phyloP scores from a whole-genome alignment of 257 asterid genomes.

The Penstemon barbatus region DNA sequence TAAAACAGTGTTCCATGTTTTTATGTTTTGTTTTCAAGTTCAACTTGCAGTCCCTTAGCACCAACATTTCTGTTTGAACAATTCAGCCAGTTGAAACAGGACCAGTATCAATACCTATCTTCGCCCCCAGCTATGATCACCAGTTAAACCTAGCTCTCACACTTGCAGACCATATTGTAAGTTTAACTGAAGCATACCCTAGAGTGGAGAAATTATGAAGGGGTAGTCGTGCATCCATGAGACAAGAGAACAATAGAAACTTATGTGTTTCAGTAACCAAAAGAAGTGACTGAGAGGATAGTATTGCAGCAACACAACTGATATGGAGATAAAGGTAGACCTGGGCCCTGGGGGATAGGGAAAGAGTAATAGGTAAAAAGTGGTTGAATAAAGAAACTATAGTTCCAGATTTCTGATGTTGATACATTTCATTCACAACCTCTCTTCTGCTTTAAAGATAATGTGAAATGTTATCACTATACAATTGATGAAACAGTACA shows the following conservation, averaged over 20 bases:
- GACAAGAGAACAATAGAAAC: no score
- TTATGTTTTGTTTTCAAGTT: no score
- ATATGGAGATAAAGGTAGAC: not conserved
- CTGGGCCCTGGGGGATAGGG: conserved; percentile 6
- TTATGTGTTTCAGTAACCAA: conserved; percentile 13
- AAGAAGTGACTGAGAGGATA: not conserved
- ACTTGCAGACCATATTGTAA: not conserved
- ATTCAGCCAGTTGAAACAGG: no score
- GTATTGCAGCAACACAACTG: not conserved
- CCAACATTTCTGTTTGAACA: no score
- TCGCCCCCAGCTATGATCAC: not conserved
- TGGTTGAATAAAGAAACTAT: conserved; percentile 10
- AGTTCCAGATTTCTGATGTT: not conserved
- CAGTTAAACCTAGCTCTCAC: not conserved
- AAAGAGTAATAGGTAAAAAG: not conserved
- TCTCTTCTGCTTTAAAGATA: not conserved
- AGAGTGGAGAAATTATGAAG: not conserved
- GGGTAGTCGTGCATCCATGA: no score
- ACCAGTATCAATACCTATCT: no score
- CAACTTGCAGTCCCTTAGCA: no score
- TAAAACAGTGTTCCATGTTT: no score
- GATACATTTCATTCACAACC: conserved; percentile 3
- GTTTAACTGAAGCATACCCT: not conserved
- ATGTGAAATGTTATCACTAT: conserved; percentile 8
- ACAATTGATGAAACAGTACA: not conserved